Conservation (phyloP, 2,329 filamentous ascomycete genomes). For the Diaporthe destruens region DNA sequence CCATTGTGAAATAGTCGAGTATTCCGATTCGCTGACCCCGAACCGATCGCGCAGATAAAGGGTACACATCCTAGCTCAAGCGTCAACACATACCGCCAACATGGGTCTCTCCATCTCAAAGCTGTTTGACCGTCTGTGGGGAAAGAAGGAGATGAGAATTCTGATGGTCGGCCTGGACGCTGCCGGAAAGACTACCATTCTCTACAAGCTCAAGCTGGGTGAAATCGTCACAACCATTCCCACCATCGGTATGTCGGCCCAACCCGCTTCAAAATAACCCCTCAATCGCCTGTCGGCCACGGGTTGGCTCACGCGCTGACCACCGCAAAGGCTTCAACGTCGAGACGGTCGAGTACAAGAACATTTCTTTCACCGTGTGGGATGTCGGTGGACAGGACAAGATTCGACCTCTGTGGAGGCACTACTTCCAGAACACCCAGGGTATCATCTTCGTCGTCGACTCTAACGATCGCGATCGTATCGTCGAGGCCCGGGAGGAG, state of each 20-base stretch:
- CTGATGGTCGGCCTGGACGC: conserved; percentile 99
- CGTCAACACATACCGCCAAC: conserved; percentile 66
- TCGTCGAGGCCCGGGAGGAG: conserved; percentile 96
- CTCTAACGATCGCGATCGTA: conserved; percentile 97
- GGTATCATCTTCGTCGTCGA: conserved; percentile 99
- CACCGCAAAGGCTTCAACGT: conserved; percentile 88
- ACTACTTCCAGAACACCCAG: conserved; percentile 99
- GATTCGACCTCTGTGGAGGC: conserved; percentile 99
- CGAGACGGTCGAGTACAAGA: conserved; percentile 99
- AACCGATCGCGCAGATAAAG: conserved; percentile 35
- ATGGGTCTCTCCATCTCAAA: conserved; percentile 99
- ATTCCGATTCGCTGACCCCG: conserved; percentile 35
- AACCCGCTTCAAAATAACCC: conserved; percentile 21
- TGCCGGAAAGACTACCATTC: conserved; percentile 99
- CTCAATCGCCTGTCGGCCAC: conserved; percentile 21
- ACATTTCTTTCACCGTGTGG: conserved; percentile 99
- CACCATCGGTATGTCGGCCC: conserved; percentile 82
- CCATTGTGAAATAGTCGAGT: not conserved
- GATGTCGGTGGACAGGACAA: conserved; percentile 99
- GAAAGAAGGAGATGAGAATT: conserved; percentile 99
- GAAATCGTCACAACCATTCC: conserved; percentile 99
- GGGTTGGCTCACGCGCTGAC: conserved; percentile 44
- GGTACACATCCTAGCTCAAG: conserved; percentile 30
- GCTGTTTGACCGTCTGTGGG: conserved; percentile 95
- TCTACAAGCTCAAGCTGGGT: conserved; percentile 99